phyloP scores from a whole-genome alignment of 345 rosid genomes.

The Carallia pectinifolia region DNA sequence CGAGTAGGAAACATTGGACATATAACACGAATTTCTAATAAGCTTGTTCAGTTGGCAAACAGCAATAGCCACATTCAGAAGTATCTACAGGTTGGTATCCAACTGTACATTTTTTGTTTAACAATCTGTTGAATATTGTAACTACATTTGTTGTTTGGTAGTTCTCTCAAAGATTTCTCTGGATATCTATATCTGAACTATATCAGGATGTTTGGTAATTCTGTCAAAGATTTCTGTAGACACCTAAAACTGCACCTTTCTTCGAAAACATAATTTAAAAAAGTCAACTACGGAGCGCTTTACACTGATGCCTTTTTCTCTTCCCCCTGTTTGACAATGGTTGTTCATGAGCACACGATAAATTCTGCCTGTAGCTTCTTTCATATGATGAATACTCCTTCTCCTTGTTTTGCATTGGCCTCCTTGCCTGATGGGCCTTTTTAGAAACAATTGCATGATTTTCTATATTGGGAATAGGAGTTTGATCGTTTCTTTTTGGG shows the following conservation, averaged over 20 bases:
- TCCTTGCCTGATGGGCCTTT: background rate
- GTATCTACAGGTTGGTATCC: conserved; percentile 66
- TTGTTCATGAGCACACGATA: too few relatives aligned
- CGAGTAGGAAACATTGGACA: conserved; percentile 89
- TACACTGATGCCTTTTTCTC: too few relatives aligned
- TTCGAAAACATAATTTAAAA: too few relatives aligned
- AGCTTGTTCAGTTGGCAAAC: conserved; percentile 71
- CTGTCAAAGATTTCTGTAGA: too few relatives aligned
- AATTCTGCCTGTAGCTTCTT: too few relatives aligned
- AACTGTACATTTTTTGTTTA: background rate
- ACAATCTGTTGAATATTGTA: background rate
- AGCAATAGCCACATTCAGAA: conserved; percentile 53
- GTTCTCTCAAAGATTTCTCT: too few relatives aligned
- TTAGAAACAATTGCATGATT: background rate
- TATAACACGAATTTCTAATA: conserved; percentile 76
- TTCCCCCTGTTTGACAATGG: too few relatives aligned
- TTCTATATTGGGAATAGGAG: background rate
- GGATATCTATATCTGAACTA: background rate
- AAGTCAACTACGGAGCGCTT: too few relatives aligned
- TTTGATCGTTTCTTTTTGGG: background rate
- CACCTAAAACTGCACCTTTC: too few relatives aligned
- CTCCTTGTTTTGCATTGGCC: background rate
- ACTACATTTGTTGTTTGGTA: background rate
- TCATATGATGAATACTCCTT: too few relatives aligned
- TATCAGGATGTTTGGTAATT: background rate